Conservation (phyloP, 2,329 filamentous ascomycete genomes). For the Fusarium devonianum region DNA sequence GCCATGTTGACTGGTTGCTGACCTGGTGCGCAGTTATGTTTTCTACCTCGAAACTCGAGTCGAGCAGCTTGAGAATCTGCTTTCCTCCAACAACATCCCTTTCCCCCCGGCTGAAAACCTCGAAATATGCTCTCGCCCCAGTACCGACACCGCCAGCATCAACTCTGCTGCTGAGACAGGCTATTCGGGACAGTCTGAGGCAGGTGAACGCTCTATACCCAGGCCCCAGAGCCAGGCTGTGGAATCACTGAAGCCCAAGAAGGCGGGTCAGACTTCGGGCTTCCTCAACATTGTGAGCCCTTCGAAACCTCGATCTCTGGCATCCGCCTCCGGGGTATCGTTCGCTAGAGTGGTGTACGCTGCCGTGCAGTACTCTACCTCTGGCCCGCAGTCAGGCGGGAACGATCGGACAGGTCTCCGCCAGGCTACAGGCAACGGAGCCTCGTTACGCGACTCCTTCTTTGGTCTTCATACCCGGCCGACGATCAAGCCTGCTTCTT, state of each 20-base stretch:
- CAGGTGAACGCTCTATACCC: slow-evolving; percentile 33
- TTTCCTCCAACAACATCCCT: slow-evolving; percentile 72
- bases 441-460: slow-evolving; percentile 93
- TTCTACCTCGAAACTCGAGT: slow-evolving; percentile 92
- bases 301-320: slow-evolving; percentile 81
- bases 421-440: slow-evolving; percentile 56
- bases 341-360: slow-evolving; percentile 95
- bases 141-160: slow-evolving; percentile 47
- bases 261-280: slow-evolving; percentile 44
- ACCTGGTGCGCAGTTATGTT: slow-evolving; percentile 71
- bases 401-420: slow-evolving; percentile 38
- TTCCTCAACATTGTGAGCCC: slow-evolving; percentile 81
- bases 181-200: slow-evolving; percentile 47
- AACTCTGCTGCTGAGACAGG: slow-evolving; percentile 45
- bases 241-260: slow-evolving; percentile 47
- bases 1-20: slow-evolving; percentile 24
- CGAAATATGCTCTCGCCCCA: slow-evolving; percentile 64
- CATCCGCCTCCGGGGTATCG: slow-evolving; percentile 88
- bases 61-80: slow-evolving; percentile 79
- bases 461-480: slow-evolving; percentile 95
- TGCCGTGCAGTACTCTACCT: slow-evolving; percentile 78
- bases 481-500: slow-evolving; percentile 82
- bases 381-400: slow-evolving; percentile 64
- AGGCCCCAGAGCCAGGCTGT: slow-evolving; percentile 44
- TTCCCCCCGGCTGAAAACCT: slow-evolving; percentile 77